Percentiles rank a stretch among this genome's conserved stretches.
Evolutionary conservation across 192 early-diverging fungal genomes (phyloP).

Genomic region (Coemansia sp.): DNA sequence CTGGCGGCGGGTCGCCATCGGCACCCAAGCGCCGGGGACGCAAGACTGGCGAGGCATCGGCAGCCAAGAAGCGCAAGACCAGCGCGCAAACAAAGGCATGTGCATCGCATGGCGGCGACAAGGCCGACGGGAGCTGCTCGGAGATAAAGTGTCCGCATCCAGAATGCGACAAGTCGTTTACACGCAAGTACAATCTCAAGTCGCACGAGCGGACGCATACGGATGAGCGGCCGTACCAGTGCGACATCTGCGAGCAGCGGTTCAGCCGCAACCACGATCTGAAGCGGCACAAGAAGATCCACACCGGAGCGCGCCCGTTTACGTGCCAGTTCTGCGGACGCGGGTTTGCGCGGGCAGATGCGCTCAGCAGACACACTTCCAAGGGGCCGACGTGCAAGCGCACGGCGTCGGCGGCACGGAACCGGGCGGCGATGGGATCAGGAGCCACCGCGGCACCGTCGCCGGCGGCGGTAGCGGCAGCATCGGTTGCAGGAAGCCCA

Average conservation of each 20-base stretch:
- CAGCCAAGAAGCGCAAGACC: constrained; percentile 22
- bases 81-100: not conserved
- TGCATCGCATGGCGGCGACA: constrained; percentile 1
- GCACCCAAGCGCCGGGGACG: constrained; percentile 23
- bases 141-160: constrained; percentile 62
- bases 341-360: constrained; percentile 50
- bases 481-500: not conserved
- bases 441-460: not conserved
- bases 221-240: constrained; percentile 68
- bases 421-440: not conserved
- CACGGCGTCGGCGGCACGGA: constrained; percentile 19
- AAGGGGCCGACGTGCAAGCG: constrained; percentile 53
- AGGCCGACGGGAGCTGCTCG: constrained; percentile 19
- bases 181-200: constrained; percentile 83
- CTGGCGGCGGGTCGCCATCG: not conserved
- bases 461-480: not conserved
- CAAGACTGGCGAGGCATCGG: not conserved
- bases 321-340: constrained; percentile 57
- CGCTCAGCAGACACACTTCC: constrained; percentile 44
- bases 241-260: constrained; percentile 61
- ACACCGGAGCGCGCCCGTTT: constrained; percentile 60
- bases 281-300: constrained; percentile 69
- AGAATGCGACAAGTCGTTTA: constrained; percentile 80
- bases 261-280: constrained; percentile 81
- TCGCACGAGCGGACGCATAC: constrained; percentile 80